Percentiles rank a stretch among this genome's conserved stretches.
phyloP scores from a whole-genome alignment of 2,329 filamentous ascomycete genomes.

The Sporothrix euskadiensis region DNA sequence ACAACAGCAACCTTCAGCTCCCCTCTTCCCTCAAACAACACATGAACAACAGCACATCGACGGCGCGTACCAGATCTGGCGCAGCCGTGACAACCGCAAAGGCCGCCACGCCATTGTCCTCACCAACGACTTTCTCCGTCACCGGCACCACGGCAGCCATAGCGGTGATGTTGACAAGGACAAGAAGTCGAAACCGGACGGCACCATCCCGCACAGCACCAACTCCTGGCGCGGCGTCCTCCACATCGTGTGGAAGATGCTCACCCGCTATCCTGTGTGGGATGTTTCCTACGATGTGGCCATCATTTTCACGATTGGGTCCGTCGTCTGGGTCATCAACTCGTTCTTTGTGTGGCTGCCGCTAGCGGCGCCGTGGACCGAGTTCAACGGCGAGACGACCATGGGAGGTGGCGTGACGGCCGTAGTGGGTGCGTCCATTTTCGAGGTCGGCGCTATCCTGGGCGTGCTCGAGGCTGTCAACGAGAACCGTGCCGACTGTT shows the following conservation, averaged over 20 bases:
- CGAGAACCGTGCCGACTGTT: slow-evolving; percentile 63
- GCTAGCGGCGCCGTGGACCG: slow-evolving; percentile 51
- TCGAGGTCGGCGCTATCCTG: slow-evolving; percentile 63
- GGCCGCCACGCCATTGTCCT: slow-evolving; percentile 43
- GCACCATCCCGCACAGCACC: slow-evolving; percentile 28
- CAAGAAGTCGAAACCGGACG: not conserved
- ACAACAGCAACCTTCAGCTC: not conserved
- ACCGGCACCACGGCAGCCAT: not conserved
- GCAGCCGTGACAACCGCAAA: slow-evolving; percentile 48
- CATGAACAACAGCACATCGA: not conserved
- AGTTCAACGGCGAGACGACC: slow-evolving; percentile 55
- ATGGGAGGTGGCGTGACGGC: slow-evolving; percentile 62
- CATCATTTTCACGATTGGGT: slow-evolving; percentile 46
- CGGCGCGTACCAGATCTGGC: slow-evolving; percentile 43
- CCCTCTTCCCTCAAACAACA: not conserved
- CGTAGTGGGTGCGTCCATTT: slow-evolving; percentile 67
- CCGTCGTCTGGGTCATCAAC: slow-evolving; percentile 59
- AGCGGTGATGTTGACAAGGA: not conserved
- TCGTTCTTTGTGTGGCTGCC: slow-evolving; percentile 66
- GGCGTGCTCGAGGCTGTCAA: slow-evolving; percentile 70
- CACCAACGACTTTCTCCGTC: slow-evolving; percentile 32
- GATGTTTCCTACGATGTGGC: slow-evolving; percentile 48
- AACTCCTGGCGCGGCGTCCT: slow-evolving; percentile 36
- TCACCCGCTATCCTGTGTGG: slow-evolving; percentile 43
- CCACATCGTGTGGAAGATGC: slow-evolving; percentile 42